Conservation (phyloP, 2,329 filamentous ascomycete species). For the Cladosporium colombiae region DNA sequence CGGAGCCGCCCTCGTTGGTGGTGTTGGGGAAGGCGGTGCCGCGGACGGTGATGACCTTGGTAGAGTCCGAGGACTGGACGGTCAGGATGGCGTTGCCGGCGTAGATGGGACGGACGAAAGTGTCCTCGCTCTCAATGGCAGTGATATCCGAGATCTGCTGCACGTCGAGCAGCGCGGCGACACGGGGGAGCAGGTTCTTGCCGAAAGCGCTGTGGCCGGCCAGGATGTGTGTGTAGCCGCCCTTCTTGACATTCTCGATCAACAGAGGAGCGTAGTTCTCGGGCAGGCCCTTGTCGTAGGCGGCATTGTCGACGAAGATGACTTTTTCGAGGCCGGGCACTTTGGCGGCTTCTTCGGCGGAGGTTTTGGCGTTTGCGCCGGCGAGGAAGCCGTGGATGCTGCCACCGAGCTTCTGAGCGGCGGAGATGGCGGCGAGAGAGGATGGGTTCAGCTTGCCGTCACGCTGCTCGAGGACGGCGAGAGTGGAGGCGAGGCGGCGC, state of each 20-base stretch:
- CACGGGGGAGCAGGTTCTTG: slow-evolving; percentile 88
- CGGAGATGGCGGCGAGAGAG: slow-evolving; percentile 81
- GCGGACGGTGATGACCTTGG: slow-evolving; percentile 90
- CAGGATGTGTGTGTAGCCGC: slow-evolving; percentile 88
- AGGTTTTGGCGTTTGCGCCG: slow-evolving; percentile 71
- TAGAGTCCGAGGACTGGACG: slow-evolving; percentile 80
- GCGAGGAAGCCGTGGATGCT: slow-evolving; percentile 85
- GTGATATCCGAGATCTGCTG: slow-evolving; percentile 95
- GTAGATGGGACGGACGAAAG: slow-evolving; percentile 95
- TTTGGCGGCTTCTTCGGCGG: slow-evolving; percentile 83
- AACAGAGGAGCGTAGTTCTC: slow-evolving; percentile 94
- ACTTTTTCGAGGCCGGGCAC: slow-evolving; percentile 90
- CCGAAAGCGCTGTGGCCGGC: slow-evolving; percentile 93
- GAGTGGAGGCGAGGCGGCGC: slow-evolving; percentile 75
- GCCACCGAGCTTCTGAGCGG: slow-evolving; percentile 83
- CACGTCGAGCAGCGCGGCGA: slow-evolving; percentile 85
- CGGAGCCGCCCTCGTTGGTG: slow-evolving; percentile 69
- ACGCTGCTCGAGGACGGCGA: slow-evolving; percentile 89
- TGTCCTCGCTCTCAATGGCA: slow-evolving; percentile 82
- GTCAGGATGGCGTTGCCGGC: slow-evolving; percentile 97
- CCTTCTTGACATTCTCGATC: slow-evolving; percentile 95
- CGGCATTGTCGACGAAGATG: slow-evolving; percentile 80
- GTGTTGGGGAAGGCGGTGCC: slow-evolving; percentile 86
- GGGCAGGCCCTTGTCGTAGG: slow-evolving; percentile 91
- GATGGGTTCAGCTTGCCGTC: slow-evolving; percentile 82